phyloP scores from a whole-genome alignment of 768 basidiomycete genomes.

The Pisolithus marmoratus region DNA sequence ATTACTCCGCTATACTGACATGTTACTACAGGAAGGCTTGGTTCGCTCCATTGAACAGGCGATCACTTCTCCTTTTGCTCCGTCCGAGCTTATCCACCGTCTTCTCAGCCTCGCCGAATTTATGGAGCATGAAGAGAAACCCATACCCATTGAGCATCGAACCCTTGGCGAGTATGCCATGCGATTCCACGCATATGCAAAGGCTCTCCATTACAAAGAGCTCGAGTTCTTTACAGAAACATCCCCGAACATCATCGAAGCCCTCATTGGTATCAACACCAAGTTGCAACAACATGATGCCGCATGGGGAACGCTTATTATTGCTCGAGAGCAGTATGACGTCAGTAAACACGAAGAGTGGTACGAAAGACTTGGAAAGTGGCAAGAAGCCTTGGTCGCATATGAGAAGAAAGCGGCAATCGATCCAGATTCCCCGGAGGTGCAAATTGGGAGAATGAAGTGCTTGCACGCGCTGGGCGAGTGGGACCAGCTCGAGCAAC shows the following conservation, averaged over 20 bases:
- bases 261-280: constrained; percentile 94
- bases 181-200: constrained; percentile 92
- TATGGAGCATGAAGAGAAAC: constrained; percentile 98
- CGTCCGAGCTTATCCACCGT: constrained; percentile 85
- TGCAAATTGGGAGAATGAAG: constrained; percentile 88
- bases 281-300: constrained; percentile 96
- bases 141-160: constrained; percentile 87
- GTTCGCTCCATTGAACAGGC: constrained; percentile 86
- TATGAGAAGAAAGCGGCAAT: constrained; percentile 74
- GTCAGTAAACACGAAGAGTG: constrained; percentile 94
- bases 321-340: constrained; percentile 86
- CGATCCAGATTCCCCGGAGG: constrained; percentile 72
- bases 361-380: constrained; percentile 94
- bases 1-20: constrained; percentile 1
- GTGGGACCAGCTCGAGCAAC: constrained; percentile 86
- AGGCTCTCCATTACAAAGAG: constrained; percentile 98
- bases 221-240: constrained; percentile 93
- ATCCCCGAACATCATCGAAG: constrained; percentile 85
- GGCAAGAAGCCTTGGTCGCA: constrained; percentile 87
- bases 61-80: constrained; percentile 69
- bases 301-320: constrained; percentile 92
- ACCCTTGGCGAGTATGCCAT: constrained; percentile 92
- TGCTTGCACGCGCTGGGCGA: constrained; percentile 96
- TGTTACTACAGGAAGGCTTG: constrained; percentile 72
- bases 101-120: constrained; percentile 94